These are phyloP conservation scores for Sporisorium exsertum DNA, from an alignment of 1,284 basidiomycete genomes.

Conservation along the genomic window DNA sequence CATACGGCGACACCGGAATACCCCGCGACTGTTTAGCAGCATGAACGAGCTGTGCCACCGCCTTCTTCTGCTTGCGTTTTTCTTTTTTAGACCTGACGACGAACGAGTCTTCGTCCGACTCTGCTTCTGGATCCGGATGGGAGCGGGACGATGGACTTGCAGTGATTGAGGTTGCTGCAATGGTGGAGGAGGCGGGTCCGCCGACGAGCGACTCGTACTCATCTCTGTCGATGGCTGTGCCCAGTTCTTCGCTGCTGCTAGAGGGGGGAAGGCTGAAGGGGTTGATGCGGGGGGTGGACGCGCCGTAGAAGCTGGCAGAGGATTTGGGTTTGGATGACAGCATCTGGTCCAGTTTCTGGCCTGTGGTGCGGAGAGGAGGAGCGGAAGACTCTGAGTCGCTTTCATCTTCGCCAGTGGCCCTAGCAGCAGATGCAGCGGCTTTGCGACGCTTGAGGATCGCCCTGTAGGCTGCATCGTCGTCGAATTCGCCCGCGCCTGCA, in stretches of 20 bases:
- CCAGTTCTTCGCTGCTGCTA: constrained; percentile 27
- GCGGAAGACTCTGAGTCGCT: constrained; percentile 8
- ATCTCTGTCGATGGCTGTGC: constrained; percentile 31
- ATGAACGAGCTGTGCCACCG: constrained; percentile 17
- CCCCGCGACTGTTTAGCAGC: constrained; percentile 12
- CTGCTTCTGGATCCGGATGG: constrained; percentile 14
- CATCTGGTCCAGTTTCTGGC: constrained; percentile 26
- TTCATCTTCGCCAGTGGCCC: constrained; percentile 3
- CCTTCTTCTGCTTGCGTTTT: constrained; percentile 41
- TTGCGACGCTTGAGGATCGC: constrained; percentile 28
- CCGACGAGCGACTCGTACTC: constrained; percentile 51
- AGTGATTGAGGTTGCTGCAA: neutral
- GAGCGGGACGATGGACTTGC: neutral
- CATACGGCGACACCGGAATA: constrained; percentile 35
- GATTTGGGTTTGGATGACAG: constrained; percentile 40
- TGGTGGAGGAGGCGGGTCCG: neutral
- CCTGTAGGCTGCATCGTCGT: constrained; percentile 23
- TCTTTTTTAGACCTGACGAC: constrained; percentile 35
- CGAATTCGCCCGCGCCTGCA: constrained; percentile 4
- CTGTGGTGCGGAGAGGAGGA: neutral
- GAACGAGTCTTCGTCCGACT: constrained; percentile 12
- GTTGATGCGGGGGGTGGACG: constrained; percentile 3
- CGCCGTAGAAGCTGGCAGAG: constrained; percentile 45
- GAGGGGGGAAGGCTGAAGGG: constrained; percentile 25
- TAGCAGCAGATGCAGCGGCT: neutral